Percentiles rank a stretch among this genome's conserved stretches.
Evolutionary conservation across 129 eudicot species (phyloP).

Genomic region (Escallonia rubra): DNA sequence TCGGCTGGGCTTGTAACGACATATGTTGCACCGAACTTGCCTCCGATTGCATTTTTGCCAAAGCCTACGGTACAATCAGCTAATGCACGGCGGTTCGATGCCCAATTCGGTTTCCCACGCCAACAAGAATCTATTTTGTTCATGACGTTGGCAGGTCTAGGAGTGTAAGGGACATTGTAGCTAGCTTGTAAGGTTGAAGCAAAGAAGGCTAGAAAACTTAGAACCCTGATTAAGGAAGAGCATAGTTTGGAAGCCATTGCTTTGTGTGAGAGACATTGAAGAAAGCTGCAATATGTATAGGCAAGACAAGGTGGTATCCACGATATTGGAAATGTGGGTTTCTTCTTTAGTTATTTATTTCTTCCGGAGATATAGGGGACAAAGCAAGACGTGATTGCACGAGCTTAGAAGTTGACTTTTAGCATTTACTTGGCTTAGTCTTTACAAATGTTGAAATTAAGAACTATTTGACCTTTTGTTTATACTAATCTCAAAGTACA

Average conservation of each 20-base stretch:
- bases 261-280: background rate
- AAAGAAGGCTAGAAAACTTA: background rate
- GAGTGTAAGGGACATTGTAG: background rate
- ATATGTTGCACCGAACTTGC: conserved; percentile 16
- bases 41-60: conserved; percentile 24
- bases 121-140: conserved; percentile 25
- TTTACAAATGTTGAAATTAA: too few species aligned
- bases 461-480: too few species aligned
- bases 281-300: background rate
- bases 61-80: conserved; percentile 32
- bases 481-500: too few species aligned
- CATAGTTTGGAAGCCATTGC: background rate
- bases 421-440: background rate
- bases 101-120: conserved; percentile 24
- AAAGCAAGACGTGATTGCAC: background rate
- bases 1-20: conserved; percentile 61
- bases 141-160: background rate
- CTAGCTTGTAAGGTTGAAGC: background rate
- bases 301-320: background rate
- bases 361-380: background rate
- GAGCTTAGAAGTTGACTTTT: background rate
- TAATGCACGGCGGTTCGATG: conserved; percentile 19
- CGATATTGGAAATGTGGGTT: background rate
- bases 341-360: background rate
- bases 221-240: background rate